Base-by-base conservation (phyloP, 2,329 filamentous ascomycete species). In the Hymenotorrendiella dingleyae region DNA sequence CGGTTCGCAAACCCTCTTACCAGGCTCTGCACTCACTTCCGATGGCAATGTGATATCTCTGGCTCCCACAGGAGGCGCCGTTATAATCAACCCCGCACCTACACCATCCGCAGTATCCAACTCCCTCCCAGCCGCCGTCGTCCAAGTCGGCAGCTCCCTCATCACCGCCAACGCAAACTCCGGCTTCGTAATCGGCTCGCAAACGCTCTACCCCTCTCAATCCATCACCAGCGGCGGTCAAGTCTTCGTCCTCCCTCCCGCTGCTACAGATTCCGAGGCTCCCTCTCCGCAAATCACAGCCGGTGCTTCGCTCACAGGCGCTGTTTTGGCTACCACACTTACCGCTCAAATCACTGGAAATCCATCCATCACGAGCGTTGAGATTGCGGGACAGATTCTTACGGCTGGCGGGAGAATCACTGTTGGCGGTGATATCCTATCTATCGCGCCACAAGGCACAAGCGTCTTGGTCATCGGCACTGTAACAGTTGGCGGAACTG, bases 401-500 rank as follows among this genome's bases (percentile, higher is more conserved):
- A 59, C 52, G 3, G 42, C 47, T 12, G 55, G 56, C 5, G 56
- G 55, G 4, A 37, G 32, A 4, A 43, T 59, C 8, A 60, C 57
- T 0, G 50, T 59, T 9, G 57, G 57, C 4, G 52, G 52, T 3
- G 55, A 60, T 16, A 50, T 60, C 2, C 41, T 59, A 12, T 50
- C 45, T 41, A 40, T 60, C n/a, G 49, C 52, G 7, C 45, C 52
- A 4, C 40, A 43, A 6, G 54, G 55, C 4, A 54, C 46, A 1
- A 47, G 46, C 1, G 42, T 58, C 4, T 42, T 53, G 12, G 49
- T 58, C 14, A 46, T 58, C 10, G 53, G 54, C 2, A 60, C 55
- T 2, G 51, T 55, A 8, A 56, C 53, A 2, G 42, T 56, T 16
- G 54, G 44, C 3, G 52, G 45, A 5, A 48, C 37, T 4, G 42